Evolutionary conservation across 1,284 basidiomycete genomes (phyloP).

Genomic region (Apiotrichum mycotoxinovorans): DNA sequence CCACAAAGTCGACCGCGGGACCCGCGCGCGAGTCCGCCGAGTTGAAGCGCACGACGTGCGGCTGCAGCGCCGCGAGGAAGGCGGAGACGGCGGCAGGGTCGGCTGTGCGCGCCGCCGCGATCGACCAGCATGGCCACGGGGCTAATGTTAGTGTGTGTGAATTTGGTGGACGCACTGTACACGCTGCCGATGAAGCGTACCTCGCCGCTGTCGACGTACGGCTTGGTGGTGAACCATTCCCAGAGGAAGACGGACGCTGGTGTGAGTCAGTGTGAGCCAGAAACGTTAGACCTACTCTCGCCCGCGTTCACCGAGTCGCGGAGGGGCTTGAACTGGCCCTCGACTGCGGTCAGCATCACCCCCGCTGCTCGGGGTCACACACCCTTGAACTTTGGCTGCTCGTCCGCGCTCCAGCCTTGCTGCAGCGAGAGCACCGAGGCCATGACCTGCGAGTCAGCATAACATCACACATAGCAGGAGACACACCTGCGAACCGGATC

Average conservation of each 20-base stretch:
- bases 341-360: slow-evolving; percentile 56
- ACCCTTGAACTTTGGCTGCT: slow-evolving; percentile 70
- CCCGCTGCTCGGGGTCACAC: slow-evolving; percentile 16
- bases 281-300: slow-evolving; percentile 34
- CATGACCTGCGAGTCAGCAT: slow-evolving; percentile 73
- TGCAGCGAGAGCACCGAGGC: slow-evolving; percentile 88
- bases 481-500: slow-evolving; percentile 52
- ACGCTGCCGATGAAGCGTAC: slow-evolving; percentile 62
- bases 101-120: slow-evolving; percentile 72
- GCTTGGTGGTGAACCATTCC: slow-evolving; percentile 98
- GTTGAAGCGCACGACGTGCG: slow-evolving; percentile 66
- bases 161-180: slow-evolving; percentile 34
- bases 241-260: slow-evolving; percentile 56
- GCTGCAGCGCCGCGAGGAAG: slow-evolving; percentile 66
- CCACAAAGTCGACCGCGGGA: slow-evolving; percentile 70
- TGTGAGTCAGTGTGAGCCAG: slow-evolving; percentile 1
- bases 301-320: slow-evolving; percentile 86
- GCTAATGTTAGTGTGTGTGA: slow-evolving; percentile 54
- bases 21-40: slow-evolving; percentile 59
- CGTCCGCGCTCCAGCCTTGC: slow-evolving; percentile 63
- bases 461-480: background rate
- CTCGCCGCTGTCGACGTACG: slow-evolving; percentile 76
- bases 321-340: slow-evolving; percentile 84
- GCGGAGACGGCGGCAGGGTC: slow-evolving; percentile 53
- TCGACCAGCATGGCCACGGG: slow-evolving; percentile 95